Conservation (phyloP, 306 rosid species). For the Prunus mira region DNA sequence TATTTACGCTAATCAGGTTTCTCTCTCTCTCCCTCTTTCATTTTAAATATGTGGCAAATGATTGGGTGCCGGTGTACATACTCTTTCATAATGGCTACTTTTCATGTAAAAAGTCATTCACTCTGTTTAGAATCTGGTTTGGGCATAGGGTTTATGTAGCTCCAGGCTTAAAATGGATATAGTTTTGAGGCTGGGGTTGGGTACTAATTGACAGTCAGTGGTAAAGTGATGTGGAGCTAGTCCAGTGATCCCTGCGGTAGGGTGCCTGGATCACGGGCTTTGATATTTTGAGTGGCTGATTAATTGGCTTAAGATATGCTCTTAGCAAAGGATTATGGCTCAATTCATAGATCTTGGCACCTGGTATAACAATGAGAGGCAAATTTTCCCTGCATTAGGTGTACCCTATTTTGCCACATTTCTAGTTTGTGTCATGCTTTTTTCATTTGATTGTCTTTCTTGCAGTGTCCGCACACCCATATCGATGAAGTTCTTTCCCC, state of each 20-base stretch:
- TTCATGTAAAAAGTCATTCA: background rate
- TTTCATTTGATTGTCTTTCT: constrained; percentile 36
- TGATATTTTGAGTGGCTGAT: constrained; percentile 1
- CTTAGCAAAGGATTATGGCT: background rate
- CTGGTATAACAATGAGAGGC: background rate
- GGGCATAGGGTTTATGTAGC: background rate
- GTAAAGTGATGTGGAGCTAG: background rate
- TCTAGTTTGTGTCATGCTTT: constrained; percentile 16
- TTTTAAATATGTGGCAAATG: background rate
- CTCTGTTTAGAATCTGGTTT: background rate
- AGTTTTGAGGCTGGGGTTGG: background rate
- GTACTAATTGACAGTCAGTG: background rate
- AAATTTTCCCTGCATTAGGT: background rate
- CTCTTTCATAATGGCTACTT: background rate
- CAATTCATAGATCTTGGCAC: background rate
- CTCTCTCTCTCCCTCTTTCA: constrained; percentile 25
- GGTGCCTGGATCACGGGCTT: background rate
- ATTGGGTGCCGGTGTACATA: background rate
- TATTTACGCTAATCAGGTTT: constrained; percentile 89
- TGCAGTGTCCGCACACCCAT: constrained; percentile 98
- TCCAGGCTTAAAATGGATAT: background rate
- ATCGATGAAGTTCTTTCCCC: constrained; percentile 99
- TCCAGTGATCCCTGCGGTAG: background rate
- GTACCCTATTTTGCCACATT: background rate
- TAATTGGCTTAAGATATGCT: background rate